Base-by-base conservation (phyloP, 2,329 filamentous ascomycete genomes). In the Macrophomina tecta region DNA sequence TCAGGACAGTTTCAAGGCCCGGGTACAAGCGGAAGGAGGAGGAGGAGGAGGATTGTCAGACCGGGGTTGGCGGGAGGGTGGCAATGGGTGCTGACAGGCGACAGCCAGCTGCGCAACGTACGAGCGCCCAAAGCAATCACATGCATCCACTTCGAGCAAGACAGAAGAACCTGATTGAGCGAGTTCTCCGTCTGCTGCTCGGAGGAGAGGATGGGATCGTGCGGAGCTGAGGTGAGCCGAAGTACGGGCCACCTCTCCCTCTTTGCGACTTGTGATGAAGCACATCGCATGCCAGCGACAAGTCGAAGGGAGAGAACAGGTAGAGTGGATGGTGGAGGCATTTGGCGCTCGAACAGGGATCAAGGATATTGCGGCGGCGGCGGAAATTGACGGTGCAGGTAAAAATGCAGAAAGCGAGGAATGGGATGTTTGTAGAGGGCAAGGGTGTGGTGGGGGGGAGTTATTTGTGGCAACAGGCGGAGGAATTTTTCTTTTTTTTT, bases 251-350 rank as follows among this genome's bases (percentile, higher is more conserved):
- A 34, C 32, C 52, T 38, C n/a, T 23, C 23, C 23, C 36, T 34
- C 42, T 61, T 48, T 61, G 56, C 56, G 30, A 62, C 34, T 40
- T 62, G 45, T 49, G 58, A 62, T 60, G 55, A 46, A 60, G 55
- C 55, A 60, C 56, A 61, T 62, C 32, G 58, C 58, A 30, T 62
- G 42, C 58, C 58, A 62, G 42, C 58, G 30, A 42, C 5, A 40
- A 18, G 32, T 32, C 32, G 30, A n/a, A 16, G 42, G 16, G 36
- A 38, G 38, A 49, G 36, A 23, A 49, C 42, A 23, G 42, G 58
- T 49, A 62, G 32, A 49, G 30, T 5, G 30, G 32, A 55, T 23
- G 34, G 52, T 28, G 45, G 38, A 60, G 51, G 61, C n/a, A 40
- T 53, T 64, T 64, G 51, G 40, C 42, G 30, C 42, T 48, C 40